These are phyloP conservation scores for Globisporangium nodosum DNA, from an alignment of 352 stramenopile genomes.

Conservation along the genomic window DNA sequence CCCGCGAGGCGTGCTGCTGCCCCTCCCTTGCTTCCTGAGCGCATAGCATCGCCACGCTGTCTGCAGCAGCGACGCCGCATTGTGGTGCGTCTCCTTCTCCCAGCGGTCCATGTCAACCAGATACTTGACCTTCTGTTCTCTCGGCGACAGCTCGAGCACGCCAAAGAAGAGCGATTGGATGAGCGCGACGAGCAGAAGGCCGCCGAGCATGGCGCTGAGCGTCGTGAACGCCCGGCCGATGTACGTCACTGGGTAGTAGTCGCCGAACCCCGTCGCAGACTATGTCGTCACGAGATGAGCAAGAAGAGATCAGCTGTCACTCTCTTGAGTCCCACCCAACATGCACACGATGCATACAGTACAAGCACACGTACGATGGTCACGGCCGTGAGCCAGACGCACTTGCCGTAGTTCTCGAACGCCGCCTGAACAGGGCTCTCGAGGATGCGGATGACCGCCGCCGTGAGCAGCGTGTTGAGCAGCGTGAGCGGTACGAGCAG, in stretches of 20 bases:
- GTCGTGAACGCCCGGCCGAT: constrained; percentile 51
- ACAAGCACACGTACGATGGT: constrained; percentile 42
- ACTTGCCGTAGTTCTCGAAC: constrained; percentile 70
- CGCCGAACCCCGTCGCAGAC: constrained; percentile 65
- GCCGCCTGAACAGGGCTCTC: constrained; percentile 53
- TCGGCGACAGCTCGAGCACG: constrained; percentile 57
- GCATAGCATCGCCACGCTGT: constrained; percentile 24
- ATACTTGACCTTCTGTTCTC: constrained; percentile 56
- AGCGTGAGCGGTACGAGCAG: constrained; percentile 53
- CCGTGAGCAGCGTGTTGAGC: constrained; percentile 52
- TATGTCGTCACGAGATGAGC: constrained; percentile 6
- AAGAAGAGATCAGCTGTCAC: background rate
- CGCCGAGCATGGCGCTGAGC: constrained; percentile 63
- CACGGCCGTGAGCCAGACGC: constrained; percentile 61
- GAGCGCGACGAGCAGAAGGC: constrained; percentile 59
- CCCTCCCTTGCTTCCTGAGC: background rate
- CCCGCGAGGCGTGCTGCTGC: background rate
- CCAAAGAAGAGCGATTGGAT: constrained; percentile 76
- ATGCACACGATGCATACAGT: background rate
- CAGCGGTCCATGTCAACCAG: constrained; percentile 60
- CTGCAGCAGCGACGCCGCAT: constrained; percentile 41
- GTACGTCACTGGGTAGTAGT: constrained; percentile 70
- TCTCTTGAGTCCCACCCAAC: too few species aligned
- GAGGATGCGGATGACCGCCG: constrained; percentile 67
- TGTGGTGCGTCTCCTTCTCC: constrained; percentile 38